Evolutionary conservation across 108 stramenopile genomes (phyloP).

Genomic region (Skeletonema tropicum): DNA sequence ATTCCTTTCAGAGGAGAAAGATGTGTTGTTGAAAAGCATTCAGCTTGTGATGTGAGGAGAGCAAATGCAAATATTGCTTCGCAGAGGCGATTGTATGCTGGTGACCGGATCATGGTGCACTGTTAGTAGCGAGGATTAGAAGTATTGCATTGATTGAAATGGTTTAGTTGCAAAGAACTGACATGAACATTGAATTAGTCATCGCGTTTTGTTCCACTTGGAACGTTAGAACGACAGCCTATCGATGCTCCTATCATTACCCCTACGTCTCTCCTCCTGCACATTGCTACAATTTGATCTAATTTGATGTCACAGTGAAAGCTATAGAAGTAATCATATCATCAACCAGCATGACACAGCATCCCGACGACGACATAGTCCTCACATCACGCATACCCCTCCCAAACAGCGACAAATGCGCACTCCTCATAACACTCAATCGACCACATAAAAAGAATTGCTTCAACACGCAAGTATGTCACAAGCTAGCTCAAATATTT

Average conservation of each 20-base stretch:
- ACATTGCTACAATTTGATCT: no score
- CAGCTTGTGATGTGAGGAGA: background rate
- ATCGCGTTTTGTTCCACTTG: background rate
- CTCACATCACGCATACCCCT: conserved; percentile 29
- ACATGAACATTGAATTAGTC: background rate
- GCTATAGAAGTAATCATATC: no score
- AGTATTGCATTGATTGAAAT: no score
- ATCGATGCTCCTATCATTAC: background rate
- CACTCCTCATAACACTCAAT: conserved; percentile 49
- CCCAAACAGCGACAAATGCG: conserved; percentile 34
- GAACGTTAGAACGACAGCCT: background rate
- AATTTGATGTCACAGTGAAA: no score
- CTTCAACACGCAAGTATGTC: conserved; percentile 50
- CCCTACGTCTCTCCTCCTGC: background rate
- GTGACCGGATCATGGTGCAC: background rate
- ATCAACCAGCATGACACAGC: no score
- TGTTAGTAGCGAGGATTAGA: no score
- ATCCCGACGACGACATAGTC: conserved; percentile 10
- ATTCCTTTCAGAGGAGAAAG: background rate
- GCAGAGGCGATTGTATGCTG: background rate
- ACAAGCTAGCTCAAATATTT: conserved; percentile 34
- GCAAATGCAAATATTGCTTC: background rate
- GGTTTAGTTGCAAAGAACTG: background rate
- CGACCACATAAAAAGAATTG: conserved; percentile 57
- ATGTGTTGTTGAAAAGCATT: background rate